phyloP scores from a whole-genome alignment of 441 rosid species.

The Populus hybrid region DNA sequence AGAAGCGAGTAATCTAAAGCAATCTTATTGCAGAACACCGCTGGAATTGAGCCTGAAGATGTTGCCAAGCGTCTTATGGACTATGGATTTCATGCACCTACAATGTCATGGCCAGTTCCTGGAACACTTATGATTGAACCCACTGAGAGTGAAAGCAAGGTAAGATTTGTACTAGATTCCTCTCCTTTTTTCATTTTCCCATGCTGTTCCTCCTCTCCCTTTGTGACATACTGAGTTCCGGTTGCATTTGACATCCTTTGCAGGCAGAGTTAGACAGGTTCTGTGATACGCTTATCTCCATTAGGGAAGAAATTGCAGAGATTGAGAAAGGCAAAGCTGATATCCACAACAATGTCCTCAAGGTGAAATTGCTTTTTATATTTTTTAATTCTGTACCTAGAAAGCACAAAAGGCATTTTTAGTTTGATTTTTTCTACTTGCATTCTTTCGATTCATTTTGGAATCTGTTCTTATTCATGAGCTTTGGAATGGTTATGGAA shows the following conservation, averaged over 20 bases:
- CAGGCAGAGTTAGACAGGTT: constrained; percentile 97
- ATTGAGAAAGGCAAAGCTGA: constrained; percentile 92
- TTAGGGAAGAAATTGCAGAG: constrained; percentile 85
- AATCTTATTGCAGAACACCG: constrained; percentile 56
- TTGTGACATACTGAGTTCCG: background rate
- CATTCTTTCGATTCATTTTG: background rate
- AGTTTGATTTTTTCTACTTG: background rate
- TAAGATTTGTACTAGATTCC: constrained; percentile 16
- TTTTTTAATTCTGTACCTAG: background rate
- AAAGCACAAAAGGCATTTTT: background rate
- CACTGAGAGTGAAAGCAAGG: constrained; percentile 99
- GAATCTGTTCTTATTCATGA: constrained; percentile 1
- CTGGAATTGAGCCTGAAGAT: constrained; percentile 95
- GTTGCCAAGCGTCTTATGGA: constrained; percentile 96
- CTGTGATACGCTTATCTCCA: constrained; percentile 91
- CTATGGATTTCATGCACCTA: constrained; percentile 95
- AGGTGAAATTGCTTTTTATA: constrained; percentile 44
- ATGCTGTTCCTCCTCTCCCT: background rate
- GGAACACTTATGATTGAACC: constrained; percentile 99
- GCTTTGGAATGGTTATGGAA: constrained; percentile 4
- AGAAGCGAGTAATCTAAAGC: constrained; percentile 1
- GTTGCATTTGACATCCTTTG: constrained; percentile 18
- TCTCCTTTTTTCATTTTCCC: constrained; percentile 2
- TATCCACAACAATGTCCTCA: constrained; percentile 79
- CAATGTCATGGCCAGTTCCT: constrained; percentile 99